Base-by-base conservation (phyloP, 495 filamentous ascomycete species). In the Parathielavia appendiculata region DNA sequence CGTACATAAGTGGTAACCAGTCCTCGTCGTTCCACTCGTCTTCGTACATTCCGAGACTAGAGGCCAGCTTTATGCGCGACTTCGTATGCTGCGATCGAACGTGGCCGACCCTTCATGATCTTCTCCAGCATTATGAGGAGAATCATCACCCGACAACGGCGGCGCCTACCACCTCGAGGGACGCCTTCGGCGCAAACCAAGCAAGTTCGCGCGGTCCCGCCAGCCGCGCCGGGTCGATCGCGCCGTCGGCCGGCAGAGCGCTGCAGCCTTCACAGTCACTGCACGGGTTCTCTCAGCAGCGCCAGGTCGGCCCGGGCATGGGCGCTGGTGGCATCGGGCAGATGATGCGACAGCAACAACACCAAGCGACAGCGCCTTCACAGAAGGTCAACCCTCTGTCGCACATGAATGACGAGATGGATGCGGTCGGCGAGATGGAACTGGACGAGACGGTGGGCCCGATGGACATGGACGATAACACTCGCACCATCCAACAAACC, bases 21-120 rank as follows among this genome's bases (percentile, higher is more conserved):
- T 95, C 92, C 19, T 91, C 95, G 2, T 97, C 92, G 9, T 97
- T 87, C 64, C 95, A 98, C 67, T 98, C 93, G 9, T 96, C 92
- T 0, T 97, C 93, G 32, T 98, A 98, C 73, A 83, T 97, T 41
- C 93, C 93, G 8, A 97, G 97, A 72, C 82, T 97, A 68, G 93
- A 98, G 75, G 95, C 95, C 52, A 90, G 89, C 69, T 97, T 96
- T 69, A 91, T 97, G 90, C 85, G 84, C 65, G 90, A 97, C 75
- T 97, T 96, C 74, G 85, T 83, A 45, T 98, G 93, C 77, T 98
- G 93, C 75, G 90, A 88, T 63, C 76, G 86, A 62, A 92, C 83
- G 20, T 80, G 96, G 66, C 86, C 91, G 44, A 91, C 91, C 11
- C 81, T 97, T 60, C 93, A 98, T 70, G 93, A 97, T 69, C 81